Evolutionary conservation across 2,329 filamentous ascomycete genomes (phyloP).

Genomic region (Colletotrichum sidae): DNA sequence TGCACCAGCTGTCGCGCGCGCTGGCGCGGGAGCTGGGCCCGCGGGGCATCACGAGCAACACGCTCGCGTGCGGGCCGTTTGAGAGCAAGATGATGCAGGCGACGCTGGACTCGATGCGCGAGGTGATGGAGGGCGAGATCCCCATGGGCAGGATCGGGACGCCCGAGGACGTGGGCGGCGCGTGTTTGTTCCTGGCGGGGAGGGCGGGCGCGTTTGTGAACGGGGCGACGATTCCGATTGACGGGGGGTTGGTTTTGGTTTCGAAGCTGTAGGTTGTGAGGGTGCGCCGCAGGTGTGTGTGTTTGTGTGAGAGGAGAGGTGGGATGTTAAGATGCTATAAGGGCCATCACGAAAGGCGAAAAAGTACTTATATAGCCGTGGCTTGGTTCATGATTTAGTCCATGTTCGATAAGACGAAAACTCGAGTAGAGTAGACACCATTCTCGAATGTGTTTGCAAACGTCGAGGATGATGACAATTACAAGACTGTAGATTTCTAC

Average conservation of each 20-base stretch:
- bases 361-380: too few species aligned
- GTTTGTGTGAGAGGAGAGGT: not conserved
- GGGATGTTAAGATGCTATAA: too few species aligned
- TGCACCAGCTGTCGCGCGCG: constrained; percentile 72
- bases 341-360: too few species aligned
- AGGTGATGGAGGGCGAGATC: constrained; percentile 66
- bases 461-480: too few species aligned
- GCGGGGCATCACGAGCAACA: constrained; percentile 72
- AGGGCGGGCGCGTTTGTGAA: constrained; percentile 75
- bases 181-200: constrained; percentile 77
- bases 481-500: too few species aligned
- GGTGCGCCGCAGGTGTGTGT: too few species aligned
- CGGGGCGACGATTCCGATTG: constrained; percentile 72
- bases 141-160: constrained; percentile 76
- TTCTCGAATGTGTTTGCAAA: too few species aligned
- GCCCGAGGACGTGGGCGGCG: constrained; percentile 76
- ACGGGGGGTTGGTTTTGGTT: constrained; percentile 65
- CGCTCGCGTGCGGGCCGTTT: constrained; percentile 78
- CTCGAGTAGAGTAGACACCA: too few species aligned
- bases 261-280: constrained; percentile 53
- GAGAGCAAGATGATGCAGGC: constrained; percentile 76
- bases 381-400: too few species aligned
- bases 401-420: too few species aligned
- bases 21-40: constrained; percentile 71
- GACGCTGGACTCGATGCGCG: constrained; percentile 66